Evolutionary conservation across 495 filamentous ascomycete genomes (phyloP), one percentile per base, ranked within the genome.

Genomic region (Aspergillus affinis): DNA sequence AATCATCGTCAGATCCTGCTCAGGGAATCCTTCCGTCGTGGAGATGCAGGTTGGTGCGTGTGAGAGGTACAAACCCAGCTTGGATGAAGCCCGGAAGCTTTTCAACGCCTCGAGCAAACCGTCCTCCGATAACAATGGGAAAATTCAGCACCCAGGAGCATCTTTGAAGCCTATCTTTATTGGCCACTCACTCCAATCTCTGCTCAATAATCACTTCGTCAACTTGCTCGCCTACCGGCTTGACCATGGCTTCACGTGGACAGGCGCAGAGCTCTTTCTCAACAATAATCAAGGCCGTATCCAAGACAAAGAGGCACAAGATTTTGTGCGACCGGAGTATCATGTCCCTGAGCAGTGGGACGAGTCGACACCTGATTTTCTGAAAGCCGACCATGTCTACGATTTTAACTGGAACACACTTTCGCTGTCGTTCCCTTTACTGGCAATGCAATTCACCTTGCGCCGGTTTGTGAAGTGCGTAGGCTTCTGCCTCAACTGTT

Each of bases 401-500:
- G 72, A 78, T 10, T 46, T 36, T 1, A 56, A 52, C 0, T 56
- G 49, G 2, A 51, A 53, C 0, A 19, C 48, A 0, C 58, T 62
- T 30, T 51, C 72, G 6, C 59, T 80, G 20, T 89, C 86, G 7
- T 78, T 96, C 36, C 90, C 89, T 3, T 81, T 95, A 23, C 60
- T 90, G 12, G 88, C 86, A 4, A 89, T 90, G 85, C 89, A 97
- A 65, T 96, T 91, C 62, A 78, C 86, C 0, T 72, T 97, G 20
- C 88, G 86, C 3, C 89, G 93, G 64, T 86, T 97, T 60, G 83
- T 92, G 21, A 87, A 83, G 51, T 96, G 91, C 63, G 91, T 90
- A 6, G 87, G 94, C 45, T 96, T 92, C 69, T 98, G 93, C 69
- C 80, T 95, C 45, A 85, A 92, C 15, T 98, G 93, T 65, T 90